Conservation (phyloP, 2,329 filamentous ascomycete genomes). For the Trichoderma atrobrunneum region DNA sequence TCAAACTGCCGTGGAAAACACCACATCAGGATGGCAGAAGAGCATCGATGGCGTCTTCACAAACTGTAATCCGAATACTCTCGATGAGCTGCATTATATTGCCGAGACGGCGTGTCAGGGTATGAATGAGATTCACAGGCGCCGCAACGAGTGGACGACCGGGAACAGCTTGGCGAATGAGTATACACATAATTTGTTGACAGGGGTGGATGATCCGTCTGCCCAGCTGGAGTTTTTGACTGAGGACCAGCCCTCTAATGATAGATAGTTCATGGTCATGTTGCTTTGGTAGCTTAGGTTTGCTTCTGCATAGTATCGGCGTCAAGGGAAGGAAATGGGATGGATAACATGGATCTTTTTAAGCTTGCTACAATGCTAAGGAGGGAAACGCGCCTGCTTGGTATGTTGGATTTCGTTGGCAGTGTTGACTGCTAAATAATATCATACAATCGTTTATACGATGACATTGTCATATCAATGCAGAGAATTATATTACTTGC, state of each 20-base stretch:
- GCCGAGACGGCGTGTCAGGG: slow-evolving; percentile 44
- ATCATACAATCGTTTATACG: not conserved
- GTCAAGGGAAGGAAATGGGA: not conserved
- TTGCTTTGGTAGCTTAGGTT: not conserved
- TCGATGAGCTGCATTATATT: slow-evolving; percentile 45
- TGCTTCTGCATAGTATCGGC: slow-evolving; percentile 1
- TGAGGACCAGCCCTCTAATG: not conserved
- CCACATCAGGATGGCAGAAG: slow-evolving; percentile 42
- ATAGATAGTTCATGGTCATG: not conserved
- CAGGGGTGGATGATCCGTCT: slow-evolving; percentile 17
- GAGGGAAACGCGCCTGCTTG: not conserved
- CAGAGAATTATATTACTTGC: not conserved
- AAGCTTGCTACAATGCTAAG: not conserved
- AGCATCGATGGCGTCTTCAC: slow-evolving; percentile 45
- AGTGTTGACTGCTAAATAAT: not conserved
- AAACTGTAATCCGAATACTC: slow-evolving; percentile 43
- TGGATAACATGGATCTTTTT: not conserved
- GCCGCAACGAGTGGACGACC: slow-evolving; percentile 31
- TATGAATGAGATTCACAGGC: slow-evolving; percentile 42
- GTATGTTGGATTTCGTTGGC: not conserved
- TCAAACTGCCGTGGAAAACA: slow-evolving; percentile 37
- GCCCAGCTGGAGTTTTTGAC: slow-evolving; percentile 4
- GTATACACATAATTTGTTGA: slow-evolving; percentile 32
- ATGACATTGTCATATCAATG: not conserved
- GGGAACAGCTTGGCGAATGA: slow-evolving; percentile 32